These are phyloP conservation scores for Camellia japonica DNA, from an alignment of 148 eudicot species.

Conservation along the genomic window DNA sequence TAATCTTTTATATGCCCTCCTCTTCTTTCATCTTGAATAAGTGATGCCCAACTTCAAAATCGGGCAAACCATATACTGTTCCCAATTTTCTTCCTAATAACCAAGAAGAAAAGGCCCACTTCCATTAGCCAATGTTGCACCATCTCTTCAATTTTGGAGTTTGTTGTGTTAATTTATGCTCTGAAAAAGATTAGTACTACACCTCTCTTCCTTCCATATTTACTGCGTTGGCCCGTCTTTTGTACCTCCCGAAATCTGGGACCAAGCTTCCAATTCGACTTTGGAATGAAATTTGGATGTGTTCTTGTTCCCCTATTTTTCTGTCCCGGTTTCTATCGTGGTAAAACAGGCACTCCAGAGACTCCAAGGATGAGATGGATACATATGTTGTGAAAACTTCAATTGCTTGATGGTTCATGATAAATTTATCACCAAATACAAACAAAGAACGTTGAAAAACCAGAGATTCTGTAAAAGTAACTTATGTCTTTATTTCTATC, in stretches of 20 bases:
- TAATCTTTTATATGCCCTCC: conserved; percentile 31
- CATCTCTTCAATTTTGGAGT: conserved; percentile 34
- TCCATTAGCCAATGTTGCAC: conserved; percentile 8
- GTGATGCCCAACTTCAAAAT: conserved; percentile 30
- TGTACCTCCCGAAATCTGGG: conserved; percentile 6
- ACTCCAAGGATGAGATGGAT: conserved; percentile 11
- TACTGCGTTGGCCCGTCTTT: conserved; percentile 1
- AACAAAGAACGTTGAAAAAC: conserved; percentile 12
- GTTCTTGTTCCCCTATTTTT: conserved; percentile 21
- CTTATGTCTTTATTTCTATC: conserved; percentile 9
- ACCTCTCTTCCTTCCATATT: conserved; percentile 12
- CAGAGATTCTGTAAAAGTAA: conserved; percentile 15
- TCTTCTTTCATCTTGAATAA: conserved; percentile 30
- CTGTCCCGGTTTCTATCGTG: conserved; percentile 23
- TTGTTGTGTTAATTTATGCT: conserved; percentile 30
- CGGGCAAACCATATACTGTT: conserved; percentile 22
- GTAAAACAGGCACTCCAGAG: conserved; percentile 15
- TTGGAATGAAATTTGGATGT: conserved; percentile 25
- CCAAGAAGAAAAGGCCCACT: conserved; percentile 21
- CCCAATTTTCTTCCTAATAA: conserved; percentile 28
- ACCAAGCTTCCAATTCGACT: conserved; percentile 21
- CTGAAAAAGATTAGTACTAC: conserved; percentile 15
- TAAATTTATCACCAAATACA: conserved; percentile 7
- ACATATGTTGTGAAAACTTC: conserved; percentile 21
- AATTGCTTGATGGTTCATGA: conserved; percentile 15